Conservation (phyloP, 2,329 filamentous ascomycete genomes). For the Tolypocladium tundrense region DNA sequence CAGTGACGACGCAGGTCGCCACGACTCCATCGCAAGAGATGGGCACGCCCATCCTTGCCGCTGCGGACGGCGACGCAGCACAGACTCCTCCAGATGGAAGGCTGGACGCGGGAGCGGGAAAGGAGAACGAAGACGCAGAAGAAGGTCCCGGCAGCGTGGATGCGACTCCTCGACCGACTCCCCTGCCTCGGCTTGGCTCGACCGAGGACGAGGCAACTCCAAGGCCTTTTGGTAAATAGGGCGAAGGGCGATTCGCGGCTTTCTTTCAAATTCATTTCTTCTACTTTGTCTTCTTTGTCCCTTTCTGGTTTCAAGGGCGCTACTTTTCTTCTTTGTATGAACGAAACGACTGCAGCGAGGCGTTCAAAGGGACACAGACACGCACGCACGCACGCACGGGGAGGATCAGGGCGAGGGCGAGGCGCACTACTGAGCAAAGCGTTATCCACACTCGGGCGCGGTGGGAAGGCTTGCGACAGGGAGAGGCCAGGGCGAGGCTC, state of each 20-base stretch:
- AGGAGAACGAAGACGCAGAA: neutral
- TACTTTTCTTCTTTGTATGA: slow-evolving; percentile 5
- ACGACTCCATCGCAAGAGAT: slow-evolving; percentile 38
- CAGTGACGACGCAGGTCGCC: slow-evolving; percentile 35
- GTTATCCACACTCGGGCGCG: neutral
- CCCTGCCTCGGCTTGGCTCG: slow-evolving; percentile 1
- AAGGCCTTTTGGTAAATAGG: slow-evolving; percentile 18
- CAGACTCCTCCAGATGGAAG: slow-evolving; percentile 15
- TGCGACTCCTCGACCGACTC: slow-evolving; percentile 32
- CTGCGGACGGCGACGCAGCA: slow-evolving; percentile 4
- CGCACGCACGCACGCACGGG: neutral
- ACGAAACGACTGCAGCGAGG: slow-evolving; percentile 12
- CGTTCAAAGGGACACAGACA: slow-evolving; percentile 6
- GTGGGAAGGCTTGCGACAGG: neutral
- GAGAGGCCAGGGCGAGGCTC: neutral
- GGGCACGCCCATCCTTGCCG: slow-evolving; percentile 18
- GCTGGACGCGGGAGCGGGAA: slow-evolving; percentile 3
- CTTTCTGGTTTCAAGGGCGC: neutral
- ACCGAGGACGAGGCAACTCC: slow-evolving; percentile 30
- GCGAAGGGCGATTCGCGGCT: neutral
- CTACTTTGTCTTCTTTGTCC: slow-evolving; percentile 5
- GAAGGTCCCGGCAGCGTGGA: slow-evolving; percentile 20
- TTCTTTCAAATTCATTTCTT: slow-evolving; percentile 3
- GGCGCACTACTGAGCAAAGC: neutral
- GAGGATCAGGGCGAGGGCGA: neutral